These are phyloP conservation scores for Heracleum sosnowskyi DNA, from an alignment of 129 eudicot species.

Conservation along the genomic window DNA sequence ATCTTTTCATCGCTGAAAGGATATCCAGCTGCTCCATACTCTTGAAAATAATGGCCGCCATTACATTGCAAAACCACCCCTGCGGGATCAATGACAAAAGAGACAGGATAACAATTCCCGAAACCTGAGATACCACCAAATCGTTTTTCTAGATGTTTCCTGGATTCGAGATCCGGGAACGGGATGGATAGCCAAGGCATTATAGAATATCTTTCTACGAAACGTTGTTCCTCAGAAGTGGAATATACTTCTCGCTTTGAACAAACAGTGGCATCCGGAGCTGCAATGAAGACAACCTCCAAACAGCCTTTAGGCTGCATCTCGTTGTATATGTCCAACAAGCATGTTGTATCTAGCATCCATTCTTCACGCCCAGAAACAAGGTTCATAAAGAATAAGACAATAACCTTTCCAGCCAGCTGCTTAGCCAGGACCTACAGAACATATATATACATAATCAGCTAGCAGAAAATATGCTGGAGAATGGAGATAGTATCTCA, in stretches of 20 bases:
- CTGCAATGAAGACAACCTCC: not conserved
- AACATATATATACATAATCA: not conserved
- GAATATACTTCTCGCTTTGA: not conserved
- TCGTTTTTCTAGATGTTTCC: not conserved
- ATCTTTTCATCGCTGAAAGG: too few relatives aligned
- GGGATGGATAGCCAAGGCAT: constrained; percentile 1
- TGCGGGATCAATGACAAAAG: too few relatives aligned
- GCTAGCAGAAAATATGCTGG: not conserved
- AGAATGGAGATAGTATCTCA: not conserved
- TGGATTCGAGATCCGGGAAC: not conserved
- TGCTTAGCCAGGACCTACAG: not conserved
- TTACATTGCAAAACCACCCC: not conserved
- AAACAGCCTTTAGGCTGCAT: not conserved
- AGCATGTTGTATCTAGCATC: not conserved
- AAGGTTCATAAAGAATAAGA: not conserved
- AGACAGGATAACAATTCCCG: not conserved
- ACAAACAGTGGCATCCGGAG: not conserved
- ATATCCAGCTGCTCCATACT: not conserved
- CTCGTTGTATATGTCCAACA: not conserved
- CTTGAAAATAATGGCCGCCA: not conserved
- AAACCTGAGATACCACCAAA: not conserved
- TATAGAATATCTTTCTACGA: not conserved
- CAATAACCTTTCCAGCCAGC: not conserved
- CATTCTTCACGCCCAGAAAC: not conserved
- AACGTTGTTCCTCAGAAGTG: not conserved